phyloP scores from a whole-genome alignment of 768 basidiomycete genomes.

The Crassisporium funariophilum region DNA sequence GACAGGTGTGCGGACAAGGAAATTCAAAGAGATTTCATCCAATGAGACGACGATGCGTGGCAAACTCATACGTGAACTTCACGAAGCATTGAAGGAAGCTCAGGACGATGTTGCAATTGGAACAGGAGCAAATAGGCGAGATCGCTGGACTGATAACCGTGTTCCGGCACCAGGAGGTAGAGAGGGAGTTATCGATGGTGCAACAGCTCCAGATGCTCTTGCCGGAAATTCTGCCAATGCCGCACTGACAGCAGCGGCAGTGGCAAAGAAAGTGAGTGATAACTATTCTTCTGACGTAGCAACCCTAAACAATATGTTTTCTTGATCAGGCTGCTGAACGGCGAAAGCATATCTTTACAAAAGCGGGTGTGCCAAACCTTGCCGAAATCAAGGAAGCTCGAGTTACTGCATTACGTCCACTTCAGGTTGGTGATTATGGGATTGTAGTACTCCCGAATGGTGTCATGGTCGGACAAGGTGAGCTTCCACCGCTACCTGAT shows the following conservation, averaged over 20 bases:
- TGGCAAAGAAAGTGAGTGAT: background rate
- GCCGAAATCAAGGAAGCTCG: too few relatives aligned
- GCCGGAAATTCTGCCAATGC: background rate
- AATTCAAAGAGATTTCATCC: background rate
- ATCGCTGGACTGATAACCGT: slow-evolving; percentile 13
- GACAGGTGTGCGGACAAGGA: slow-evolving; percentile 7
- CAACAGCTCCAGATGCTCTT: background rate
- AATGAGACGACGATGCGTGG: slow-evolving; percentile 4
- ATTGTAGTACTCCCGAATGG: too few relatives aligned
- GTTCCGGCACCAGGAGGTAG: slow-evolving; percentile 11
- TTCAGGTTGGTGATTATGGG: too few relatives aligned
- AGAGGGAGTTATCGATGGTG: slow-evolving; percentile 8
- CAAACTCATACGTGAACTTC: slow-evolving; percentile 8
- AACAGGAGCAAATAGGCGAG: slow-evolving; percentile 4
- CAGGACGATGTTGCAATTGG: slow-evolving; percentile 12
- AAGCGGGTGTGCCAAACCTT: background rate
- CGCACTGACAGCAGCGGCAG: background rate
- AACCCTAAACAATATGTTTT: background rate
- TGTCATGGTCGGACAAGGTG: background rate
- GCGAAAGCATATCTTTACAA: background rate
- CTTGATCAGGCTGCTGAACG: background rate
- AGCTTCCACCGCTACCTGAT: background rate
- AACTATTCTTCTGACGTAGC: background rate
- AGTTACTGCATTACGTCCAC: too few relatives aligned
- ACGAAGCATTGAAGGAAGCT: slow-evolving; percentile 8